A percentile compares a stretch with the other conserved stretches of the same genome.
These are phyloP conservation scores for Adenanthera pavonina DNA, from an alignment of 306 rosid genomes.

Conservation along the genomic window DNA sequence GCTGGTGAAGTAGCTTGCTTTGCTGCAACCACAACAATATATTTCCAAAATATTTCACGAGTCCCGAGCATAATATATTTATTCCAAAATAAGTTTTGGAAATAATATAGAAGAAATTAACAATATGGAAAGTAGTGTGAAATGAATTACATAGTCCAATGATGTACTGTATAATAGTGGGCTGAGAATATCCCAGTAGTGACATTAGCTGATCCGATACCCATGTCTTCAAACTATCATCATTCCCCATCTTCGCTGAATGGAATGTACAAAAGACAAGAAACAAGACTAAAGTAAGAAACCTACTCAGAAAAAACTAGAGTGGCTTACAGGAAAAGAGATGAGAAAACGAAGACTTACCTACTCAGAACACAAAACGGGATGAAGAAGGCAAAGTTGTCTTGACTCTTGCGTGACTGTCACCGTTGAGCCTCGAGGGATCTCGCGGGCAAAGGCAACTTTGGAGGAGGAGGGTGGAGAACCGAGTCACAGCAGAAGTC, in stretches of 20 bases:
- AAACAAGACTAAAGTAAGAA: conserved; percentile 21
- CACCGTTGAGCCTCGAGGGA: background rate
- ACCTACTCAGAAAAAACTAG: too few relatives aligned
- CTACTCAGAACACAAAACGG: background rate
- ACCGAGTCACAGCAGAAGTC: background rate
- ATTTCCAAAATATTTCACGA: conserved; percentile 23
- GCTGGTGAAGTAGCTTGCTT: conserved; percentile 79
- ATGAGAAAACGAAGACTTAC: background rate
- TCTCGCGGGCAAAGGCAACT: background rate
- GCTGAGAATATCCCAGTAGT: conserved; percentile 79
- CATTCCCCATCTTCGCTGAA: conserved; percentile 67
- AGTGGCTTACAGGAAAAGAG: too few relatives aligned
- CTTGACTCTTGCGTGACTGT: background rate
- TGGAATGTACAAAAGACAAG: conserved; percentile 19
- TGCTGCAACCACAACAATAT: conserved; percentile 57
- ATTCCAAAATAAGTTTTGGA: conserved; percentile 29
- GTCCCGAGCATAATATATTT: background rate
- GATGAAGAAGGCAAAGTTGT: background rate
- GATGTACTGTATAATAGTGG: conserved; percentile 72
- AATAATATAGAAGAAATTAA: conserved; percentile 16
- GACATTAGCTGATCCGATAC: conserved; percentile 78
- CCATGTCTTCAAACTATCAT: conserved; percentile 73
- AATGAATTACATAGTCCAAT: conserved; percentile 72
- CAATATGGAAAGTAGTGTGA: conserved; percentile 1
- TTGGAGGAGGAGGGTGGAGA: background rate